Base-by-base conservation (phyloP, 2,329 filamentous ascomycete genomes). In the Cadophora sp. region DNA sequence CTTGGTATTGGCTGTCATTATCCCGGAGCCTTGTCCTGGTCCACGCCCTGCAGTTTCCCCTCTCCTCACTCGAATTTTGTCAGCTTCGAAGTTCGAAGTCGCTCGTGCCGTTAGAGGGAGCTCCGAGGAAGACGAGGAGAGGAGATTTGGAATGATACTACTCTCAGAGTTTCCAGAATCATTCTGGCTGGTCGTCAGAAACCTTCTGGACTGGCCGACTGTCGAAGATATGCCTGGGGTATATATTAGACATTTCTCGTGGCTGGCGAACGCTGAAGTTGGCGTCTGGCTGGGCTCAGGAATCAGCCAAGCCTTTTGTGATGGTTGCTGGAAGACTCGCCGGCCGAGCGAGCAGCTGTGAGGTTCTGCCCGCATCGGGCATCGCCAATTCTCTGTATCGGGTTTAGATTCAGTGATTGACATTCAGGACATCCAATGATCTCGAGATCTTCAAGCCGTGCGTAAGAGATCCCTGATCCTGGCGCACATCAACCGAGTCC, bases 291-390 rank as follows among this genome's bases (percentile, higher is more conserved):
- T 58, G 55, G 55, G 39, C 4, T 39, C 36, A 11, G 22, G 43
- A 20, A 20, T 48, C 45, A 48, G n/a, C 22, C 55, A 43, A 13
- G 36, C 20, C 55, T 58, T 27, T 43, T 9, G 20, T 58, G 55
- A 43, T 41, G 55, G 55, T 43, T 58, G 36, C 55, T 58, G 55
- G 55, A 58, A 43, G 16, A 41, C 36, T 58, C 11, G 55, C 22
- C n/a, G 36, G 55, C 36, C 20, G 55, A 43, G 20, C 20, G 24
- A 43, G 11, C 36, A 41, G 36, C 33, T 27, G n/a, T 8, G 55
- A 58, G 36, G n/a, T 39, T 58, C 33, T 41, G 55, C 55, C 55
- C 55, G 36, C 4, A 24, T 58, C 55, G 55, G 55, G 55, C 55
- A 58, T 58, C 55, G 55, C 55, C 33, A 41, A 18, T 48, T 22